Conservation (phyloP, 208 protist species). For the Strigomonas oncopelti region DNA sequence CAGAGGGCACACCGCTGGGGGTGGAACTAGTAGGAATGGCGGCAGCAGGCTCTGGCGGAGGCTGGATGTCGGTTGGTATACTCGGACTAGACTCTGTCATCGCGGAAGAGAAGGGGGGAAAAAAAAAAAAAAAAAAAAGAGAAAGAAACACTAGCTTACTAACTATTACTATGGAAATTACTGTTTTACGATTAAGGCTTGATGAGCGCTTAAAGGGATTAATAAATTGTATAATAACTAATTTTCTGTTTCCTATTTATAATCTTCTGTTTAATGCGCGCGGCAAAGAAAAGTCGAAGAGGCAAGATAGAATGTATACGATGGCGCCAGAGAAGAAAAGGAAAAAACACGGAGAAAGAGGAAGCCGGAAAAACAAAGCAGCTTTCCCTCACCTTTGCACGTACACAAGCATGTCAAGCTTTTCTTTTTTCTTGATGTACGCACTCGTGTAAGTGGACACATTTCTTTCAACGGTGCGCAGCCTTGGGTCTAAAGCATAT, state of each 20-base stretch:
- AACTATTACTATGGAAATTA: conserved; percentile 10
- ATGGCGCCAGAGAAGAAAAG: conserved; percentile 11
- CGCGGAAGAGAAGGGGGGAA: not conserved
- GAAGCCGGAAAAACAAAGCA: conserved; percentile 9
- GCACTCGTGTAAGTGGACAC: too few relatives aligned
- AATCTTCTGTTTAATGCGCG: not conserved
- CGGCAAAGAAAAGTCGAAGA: conserved; percentile 13
- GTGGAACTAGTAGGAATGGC: not conserved
- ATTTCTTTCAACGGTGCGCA: too few relatives aligned
- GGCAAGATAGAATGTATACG: conserved; percentile 11
- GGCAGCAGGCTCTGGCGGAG: not conserved
- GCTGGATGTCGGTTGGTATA: too few relatives aligned
- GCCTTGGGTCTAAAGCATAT: too few relatives aligned
- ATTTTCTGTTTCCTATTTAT: not conserved
- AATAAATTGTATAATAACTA: conserved; percentile 1
- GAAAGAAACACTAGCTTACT: conserved; percentile 7
- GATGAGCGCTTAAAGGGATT: conserved; percentile 7
- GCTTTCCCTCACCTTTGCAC: too few relatives aligned
- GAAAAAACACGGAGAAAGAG: conserved; percentile 9
- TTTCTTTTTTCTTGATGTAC: too few relatives aligned
- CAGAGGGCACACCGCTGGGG: not conserved
- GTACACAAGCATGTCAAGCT: too few relatives aligned
- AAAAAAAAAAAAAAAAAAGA: conserved; percentile 16
- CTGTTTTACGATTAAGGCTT: not conserved
- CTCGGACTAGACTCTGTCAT: not conserved